Evolutionary conservation across 495 filamentous ascomycete genomes (phyloP).

Genomic region (Aeminium ludgeri): DNA sequence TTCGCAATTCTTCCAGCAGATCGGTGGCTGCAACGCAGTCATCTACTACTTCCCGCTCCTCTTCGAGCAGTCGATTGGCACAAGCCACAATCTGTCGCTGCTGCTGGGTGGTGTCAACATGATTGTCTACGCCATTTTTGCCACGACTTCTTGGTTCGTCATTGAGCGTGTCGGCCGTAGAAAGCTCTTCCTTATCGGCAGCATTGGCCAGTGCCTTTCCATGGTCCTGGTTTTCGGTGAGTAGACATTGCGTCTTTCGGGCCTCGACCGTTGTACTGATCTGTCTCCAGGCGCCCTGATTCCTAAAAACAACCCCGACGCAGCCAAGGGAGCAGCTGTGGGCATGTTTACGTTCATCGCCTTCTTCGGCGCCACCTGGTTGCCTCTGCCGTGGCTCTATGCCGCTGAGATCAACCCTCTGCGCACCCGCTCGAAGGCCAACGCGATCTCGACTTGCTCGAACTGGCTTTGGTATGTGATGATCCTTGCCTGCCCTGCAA

Average conservation of each 20-base stretch:
- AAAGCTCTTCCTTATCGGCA: constrained; percentile 53
- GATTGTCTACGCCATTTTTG: constrained; percentile 61
- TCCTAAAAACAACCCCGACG: constrained; percentile 31
- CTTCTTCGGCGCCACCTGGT: constrained; percentile 58
- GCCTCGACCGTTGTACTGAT: too few relatives aligned
- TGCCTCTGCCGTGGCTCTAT: constrained; percentile 48
- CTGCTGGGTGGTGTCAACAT: constrained; percentile 67
- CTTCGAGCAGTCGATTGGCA: constrained; percentile 46
- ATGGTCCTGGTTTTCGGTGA: constrained; percentile 66
- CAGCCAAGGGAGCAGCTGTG: constrained; percentile 54
- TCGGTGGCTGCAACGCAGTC: constrained; percentile 62
- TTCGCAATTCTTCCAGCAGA: constrained; percentile 63
- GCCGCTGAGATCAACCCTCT: constrained; percentile 42
- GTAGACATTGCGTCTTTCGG: too few relatives aligned
- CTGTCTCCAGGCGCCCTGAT: constrained; percentile 29
- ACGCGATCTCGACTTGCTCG: constrained; percentile 34
- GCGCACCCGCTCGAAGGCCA: constrained; percentile 36
- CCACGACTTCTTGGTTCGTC: constrained; percentile 66
- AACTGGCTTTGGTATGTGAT: constrained; percentile 44
- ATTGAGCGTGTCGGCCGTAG: constrained; percentile 59
- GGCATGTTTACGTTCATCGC: constrained; percentile 70
- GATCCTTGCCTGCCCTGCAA: neutral
- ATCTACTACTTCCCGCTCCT: constrained; percentile 75
- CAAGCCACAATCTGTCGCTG: constrained; percentile 42
- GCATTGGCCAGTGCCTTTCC: constrained; percentile 47